Percentiles rank a stretch among this genome's conserved stretches.
phyloP scores from a whole-genome alignment of 805 yeast species.

The baker's yeast (Saccharomyces cerevisiae) region DNA sequence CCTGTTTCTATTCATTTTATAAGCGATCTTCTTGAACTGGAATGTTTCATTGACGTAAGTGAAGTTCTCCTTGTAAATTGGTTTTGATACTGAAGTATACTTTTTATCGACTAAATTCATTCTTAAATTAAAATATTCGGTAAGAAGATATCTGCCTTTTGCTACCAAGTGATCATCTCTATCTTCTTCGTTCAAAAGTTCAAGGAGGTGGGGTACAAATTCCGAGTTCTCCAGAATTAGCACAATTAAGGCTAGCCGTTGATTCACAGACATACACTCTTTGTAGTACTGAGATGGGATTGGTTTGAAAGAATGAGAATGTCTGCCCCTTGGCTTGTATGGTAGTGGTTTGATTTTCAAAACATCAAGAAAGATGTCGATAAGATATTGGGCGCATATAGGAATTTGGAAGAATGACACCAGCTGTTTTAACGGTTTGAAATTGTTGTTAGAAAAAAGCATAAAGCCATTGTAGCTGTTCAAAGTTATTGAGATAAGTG shows the following conservation, averaged over 20 bases:
- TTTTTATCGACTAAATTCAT: conserved; percentile 36
- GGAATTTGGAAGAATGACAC: conserved; percentile 57
- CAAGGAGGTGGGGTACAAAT: conserved; percentile 40
- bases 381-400: conserved; percentile 47
- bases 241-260: conserved; percentile 57
- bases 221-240: conserved; percentile 48
- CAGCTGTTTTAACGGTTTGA: conserved; percentile 47
- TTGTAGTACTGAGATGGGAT: conserved; percentile 32
- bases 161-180: conserved; percentile 34
- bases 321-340: conserved; percentile 26
- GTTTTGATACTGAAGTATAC: neutral
- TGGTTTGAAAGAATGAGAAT: conserved; percentile 6
- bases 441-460: conserved; percentile 50
- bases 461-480: conserved; percentile 73
- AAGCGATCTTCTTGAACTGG: conserved; percentile 40
- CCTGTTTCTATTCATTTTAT: conserved; percentile 34
- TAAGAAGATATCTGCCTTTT: conserved; percentile 56
- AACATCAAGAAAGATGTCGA: conserved; percentile 66
- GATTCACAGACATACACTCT: conserved; percentile 44
- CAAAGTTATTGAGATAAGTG: conserved; percentile 50
- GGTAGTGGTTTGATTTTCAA: conserved; percentile 53
- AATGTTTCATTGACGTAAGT: conserved; percentile 26
- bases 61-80: neutral
- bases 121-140: conserved; percentile 52
- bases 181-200: conserved; percentile 7